Percentiles rank a stretch among this genome's conserved stretches.
Evolutionary conservation across 768 basidiomycete genomes (phyloP).

Genomic region (Xanthoconium purpureum): DNA sequence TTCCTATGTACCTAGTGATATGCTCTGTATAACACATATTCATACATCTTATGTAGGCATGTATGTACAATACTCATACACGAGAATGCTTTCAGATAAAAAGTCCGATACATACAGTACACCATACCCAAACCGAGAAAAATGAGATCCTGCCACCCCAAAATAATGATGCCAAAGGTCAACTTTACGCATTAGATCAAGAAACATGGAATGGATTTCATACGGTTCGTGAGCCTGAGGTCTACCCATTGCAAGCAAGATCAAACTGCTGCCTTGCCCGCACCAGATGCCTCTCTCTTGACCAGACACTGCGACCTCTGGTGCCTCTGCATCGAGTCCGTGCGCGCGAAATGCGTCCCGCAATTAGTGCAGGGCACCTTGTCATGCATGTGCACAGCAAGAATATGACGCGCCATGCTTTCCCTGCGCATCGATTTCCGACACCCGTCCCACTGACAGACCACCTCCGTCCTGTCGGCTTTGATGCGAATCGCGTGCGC

Average conservation of each 20-base stretch:
- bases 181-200: not conserved
- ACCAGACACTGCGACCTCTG: constrained; percentile 7
- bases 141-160: not conserved
- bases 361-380: constrained; percentile 21
- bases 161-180: not conserved
- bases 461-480: constrained; percentile 3
- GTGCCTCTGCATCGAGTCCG: constrained; percentile 27
- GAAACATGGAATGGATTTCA: not conserved
- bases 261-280: not conserved
- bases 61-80: not conserved
- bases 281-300: not conserved
- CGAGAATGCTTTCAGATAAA: not conserved
- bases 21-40: not conserved
- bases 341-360: constrained; percentile 20
- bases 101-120: not conserved
- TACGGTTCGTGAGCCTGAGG: not conserved
- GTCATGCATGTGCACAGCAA: constrained; percentile 21
- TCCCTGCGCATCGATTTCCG: constrained; percentile 21
- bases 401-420: constrained; percentile 26
- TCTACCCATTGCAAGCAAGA: not conserved
- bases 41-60: not conserved
- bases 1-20: not conserved
- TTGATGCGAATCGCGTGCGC: constrained; percentile 8
- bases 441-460: constrained; percentile 21
- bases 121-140: not conserved